phyloP scores from a whole-genome alignment of 2,329 filamentous ascomycete genomes.

The Pseudofabraea citricarpa region DNA sequence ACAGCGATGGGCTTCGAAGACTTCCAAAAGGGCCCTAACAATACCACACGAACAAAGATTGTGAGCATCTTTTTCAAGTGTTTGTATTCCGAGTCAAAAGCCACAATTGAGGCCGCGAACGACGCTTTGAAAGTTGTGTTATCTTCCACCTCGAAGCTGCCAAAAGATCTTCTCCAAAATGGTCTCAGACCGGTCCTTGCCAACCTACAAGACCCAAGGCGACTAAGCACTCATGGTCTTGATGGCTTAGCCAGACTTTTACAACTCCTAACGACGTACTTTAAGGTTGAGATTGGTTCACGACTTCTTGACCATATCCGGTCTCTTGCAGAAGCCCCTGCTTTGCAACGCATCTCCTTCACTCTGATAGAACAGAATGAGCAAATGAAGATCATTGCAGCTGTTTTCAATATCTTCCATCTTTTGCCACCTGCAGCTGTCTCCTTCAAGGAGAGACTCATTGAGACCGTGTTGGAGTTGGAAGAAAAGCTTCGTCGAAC shows the following conservation, averaged over 20 bases:
- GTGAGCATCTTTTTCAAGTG: constrained; percentile 98
- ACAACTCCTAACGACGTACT: constrained; percentile 92
- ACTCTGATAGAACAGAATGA: constrained; percentile 88
- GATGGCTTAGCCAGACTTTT: constrained; percentile 87
- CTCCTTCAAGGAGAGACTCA: constrained; percentile 83
- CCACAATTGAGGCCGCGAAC: constrained; percentile 91
- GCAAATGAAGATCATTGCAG: constrained; percentile 90
- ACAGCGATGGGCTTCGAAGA: constrained; percentile 92
- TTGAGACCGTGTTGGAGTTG: constrained; percentile 84
- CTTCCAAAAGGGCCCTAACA: constrained; percentile 72
- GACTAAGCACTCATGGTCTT: constrained; percentile 80
- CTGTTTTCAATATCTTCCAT: constrained; percentile 96
- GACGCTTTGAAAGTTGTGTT: constrained; percentile 84
- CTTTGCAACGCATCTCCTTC: constrained; percentile 87
- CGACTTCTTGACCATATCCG: constrained; percentile 93
- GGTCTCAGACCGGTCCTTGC: constrained; percentile 93
- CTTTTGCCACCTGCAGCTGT: constrained; percentile 87
- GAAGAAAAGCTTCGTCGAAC: constrained; percentile 83
- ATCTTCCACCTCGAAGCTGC: constrained; percentile 82
- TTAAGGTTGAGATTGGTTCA: constrained; percentile 96
- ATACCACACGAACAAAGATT: constrained; percentile 64
- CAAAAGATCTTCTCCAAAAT: constrained; percentile 91
- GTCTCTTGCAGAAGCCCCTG: constrained; percentile 74
- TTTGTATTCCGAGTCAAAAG: constrained; percentile 85
- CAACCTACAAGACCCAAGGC: constrained; percentile 90